These are phyloP conservation scores for Hippophae gyantsensis DNA, from an alignment of 306 rosid genomes.

Conservation along the genomic window DNA sequence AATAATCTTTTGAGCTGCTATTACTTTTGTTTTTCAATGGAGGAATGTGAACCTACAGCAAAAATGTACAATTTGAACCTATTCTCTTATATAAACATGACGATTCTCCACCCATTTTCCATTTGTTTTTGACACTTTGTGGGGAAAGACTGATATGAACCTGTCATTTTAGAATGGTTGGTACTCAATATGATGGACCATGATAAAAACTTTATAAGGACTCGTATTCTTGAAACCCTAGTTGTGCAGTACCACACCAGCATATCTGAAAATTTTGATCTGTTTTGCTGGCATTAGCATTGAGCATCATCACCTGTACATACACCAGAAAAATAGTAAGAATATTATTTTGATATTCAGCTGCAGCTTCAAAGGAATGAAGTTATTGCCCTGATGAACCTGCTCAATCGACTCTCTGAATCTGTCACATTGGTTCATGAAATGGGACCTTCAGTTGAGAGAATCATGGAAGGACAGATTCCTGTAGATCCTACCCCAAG, in stretches of 20 bases:
- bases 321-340: background rate
- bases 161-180: too few relatives aligned
- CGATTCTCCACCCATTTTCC: too few relatives aligned
- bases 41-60: background rate
- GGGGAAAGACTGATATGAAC: too few relatives aligned
- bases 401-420: conserved; percentile 84
- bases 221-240: too few relatives aligned
- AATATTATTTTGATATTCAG: conserved; percentile 29
- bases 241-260: too few relatives aligned
- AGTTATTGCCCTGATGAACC: conserved; percentile 80
- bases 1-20: background rate
- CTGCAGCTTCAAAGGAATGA: conserved; percentile 90
- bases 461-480: conserved; percentile 31
- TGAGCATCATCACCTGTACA: background rate
- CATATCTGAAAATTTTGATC: background rate
- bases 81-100: background rate
- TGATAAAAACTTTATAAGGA: too few relatives aligned
- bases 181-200: too few relatives aligned
- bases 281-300: background rate
- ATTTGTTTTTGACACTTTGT: too few relatives aligned
- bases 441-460: conserved; percentile 55
- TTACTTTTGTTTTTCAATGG: background rate
- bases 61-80: background rate
- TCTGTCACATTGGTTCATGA: conserved; percentile 64
- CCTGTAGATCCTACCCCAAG: conserved; percentile 20